Evolutionary conservation across 2,329 filamentous ascomycete species (phyloP), one percentile per base, ranked within the genome.

Genomic region (Neofusicoccum ribis): DNA sequence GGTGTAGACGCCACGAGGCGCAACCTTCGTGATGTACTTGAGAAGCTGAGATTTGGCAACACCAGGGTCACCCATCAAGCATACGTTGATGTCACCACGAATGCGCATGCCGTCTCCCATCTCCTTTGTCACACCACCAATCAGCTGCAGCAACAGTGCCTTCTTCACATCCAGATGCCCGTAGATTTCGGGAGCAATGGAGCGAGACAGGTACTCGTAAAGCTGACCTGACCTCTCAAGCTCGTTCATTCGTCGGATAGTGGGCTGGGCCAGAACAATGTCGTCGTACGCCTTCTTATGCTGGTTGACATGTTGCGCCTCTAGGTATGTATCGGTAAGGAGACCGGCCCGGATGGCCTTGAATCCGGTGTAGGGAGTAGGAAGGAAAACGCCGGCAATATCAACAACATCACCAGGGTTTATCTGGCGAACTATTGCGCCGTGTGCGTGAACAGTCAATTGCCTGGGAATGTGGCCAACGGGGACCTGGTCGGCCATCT

Each of bases 41-140:
- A 99, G 86, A 70, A 99, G 83, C 82, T 99, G 95, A 43, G 95
- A 99, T 82, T 99, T 99, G 81, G 95, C 95, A 75, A 99, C 95
- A 92, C 95, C 95, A 76, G 95, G 95, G 74, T 99, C 95, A 85
- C 95, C 95, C 95, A 99, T 99, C 74, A 99, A 82, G 78, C 95
- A 98, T 68, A 99, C 90, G 80, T 99, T 99, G 83, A 99, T 96
- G 75, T 99, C 95, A 72, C 95, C 95, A 85, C 95, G 92, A 76
- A 99, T 99, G 73, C 93, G 91, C 95, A 99, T 98, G 67, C 95
- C 95, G 74, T 99, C 95, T 61, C 93, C 93, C 86, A 98, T 96
- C 74, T 95, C 90, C 79, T 99, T 99, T 3, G 89, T 95, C 1
- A 97, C 94, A 81, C 95, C 95, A 67, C 95, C 95, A 69, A 99